Conservation (phyloP, 1,284 basidiomycete genomes). For the Omphalotus olearius region DNA sequence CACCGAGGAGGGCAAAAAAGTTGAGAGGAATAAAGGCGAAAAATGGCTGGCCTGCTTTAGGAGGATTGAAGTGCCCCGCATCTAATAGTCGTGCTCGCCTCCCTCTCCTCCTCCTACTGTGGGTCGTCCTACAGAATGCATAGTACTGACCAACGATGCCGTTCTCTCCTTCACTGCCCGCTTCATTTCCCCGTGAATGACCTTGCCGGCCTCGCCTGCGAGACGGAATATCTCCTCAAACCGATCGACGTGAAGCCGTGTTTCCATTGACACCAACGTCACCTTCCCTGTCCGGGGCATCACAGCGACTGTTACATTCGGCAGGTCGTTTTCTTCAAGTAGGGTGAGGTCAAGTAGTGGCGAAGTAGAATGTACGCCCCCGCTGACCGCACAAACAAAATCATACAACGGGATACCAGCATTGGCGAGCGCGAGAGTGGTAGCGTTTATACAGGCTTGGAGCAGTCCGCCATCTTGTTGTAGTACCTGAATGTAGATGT, state of each 20-base stretch:
- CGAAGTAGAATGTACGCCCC: constrained; percentile 74
- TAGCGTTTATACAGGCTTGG: constrained; percentile 93
- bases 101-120: constrained; percentile 26
- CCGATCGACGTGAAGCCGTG: constrained; percentile 87
- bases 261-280: constrained; percentile 90
- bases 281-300: constrained; percentile 83
- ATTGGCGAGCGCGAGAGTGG: constrained; percentile 86
- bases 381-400: constrained; percentile 84
- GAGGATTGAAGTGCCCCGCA: constrained; percentile 44
- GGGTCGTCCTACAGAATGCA: constrained; percentile 25
- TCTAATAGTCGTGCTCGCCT: constrained; percentile 29
- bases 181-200: constrained; percentile 86
- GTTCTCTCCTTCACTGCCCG: constrained; percentile 67
- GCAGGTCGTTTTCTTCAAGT: constrained; percentile 89
- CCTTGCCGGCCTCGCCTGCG: constrained; percentile 73
- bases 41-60: constrained; percentile 89
- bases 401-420: constrained; percentile 91
- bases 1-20: constrained; percentile 97
- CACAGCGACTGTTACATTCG: constrained; percentile 83
- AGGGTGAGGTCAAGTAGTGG: constrained; percentile 84
- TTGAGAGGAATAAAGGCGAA: constrained; percentile 85
- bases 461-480: constrained; percentile 92
- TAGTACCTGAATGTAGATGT: constrained; percentile 89
- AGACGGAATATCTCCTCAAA: constrained; percentile 87
- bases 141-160: constrained; percentile 49